These are phyloP conservation scores for Neofusicoccum umdonicola DNA, from an alignment of 2,329 filamentous ascomycete species.

Conservation along the genomic window DNA sequence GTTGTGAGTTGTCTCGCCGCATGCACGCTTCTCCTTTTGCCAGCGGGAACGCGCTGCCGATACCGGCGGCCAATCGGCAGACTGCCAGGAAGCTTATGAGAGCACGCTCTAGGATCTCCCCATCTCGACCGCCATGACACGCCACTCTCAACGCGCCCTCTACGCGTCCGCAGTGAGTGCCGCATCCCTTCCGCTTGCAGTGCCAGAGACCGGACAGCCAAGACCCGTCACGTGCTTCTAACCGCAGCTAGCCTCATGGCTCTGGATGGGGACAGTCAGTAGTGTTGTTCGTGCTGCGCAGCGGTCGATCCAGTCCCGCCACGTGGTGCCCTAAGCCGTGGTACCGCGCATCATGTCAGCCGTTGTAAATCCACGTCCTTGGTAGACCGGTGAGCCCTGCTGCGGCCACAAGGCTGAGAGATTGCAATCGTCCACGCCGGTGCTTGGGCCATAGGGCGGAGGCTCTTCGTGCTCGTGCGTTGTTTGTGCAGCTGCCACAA, in stretches of 20 bases:
- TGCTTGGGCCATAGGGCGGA: no score
- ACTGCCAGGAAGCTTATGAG: background rate
- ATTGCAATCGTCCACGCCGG: no score
- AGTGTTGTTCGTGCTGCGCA: background rate
- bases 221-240: background rate
- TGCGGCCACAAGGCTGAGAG: no score
- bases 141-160: no score
- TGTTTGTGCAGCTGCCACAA: no score
- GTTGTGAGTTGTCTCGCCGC: background rate
- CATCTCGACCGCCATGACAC: background rate
- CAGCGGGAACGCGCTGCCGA: background rate
- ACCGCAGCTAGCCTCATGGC: background rate
- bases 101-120: background rate
- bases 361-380: background rate
- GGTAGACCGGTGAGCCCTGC: no score
- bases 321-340: background rate
- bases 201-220: background rate
- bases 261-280: background rate
- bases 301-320: background rate
- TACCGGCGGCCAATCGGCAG: constrained; percentile 2
- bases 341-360: background rate
- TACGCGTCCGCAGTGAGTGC: background rate
- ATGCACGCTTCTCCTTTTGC: background rate
- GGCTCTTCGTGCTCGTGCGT: no score
- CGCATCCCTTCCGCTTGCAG: background rate